These are phyloP conservation scores for Blastobotrys malaysiensis DNA, from an alignment of 1,139 yeast genomes.

Conservation along the genomic window DNA sequence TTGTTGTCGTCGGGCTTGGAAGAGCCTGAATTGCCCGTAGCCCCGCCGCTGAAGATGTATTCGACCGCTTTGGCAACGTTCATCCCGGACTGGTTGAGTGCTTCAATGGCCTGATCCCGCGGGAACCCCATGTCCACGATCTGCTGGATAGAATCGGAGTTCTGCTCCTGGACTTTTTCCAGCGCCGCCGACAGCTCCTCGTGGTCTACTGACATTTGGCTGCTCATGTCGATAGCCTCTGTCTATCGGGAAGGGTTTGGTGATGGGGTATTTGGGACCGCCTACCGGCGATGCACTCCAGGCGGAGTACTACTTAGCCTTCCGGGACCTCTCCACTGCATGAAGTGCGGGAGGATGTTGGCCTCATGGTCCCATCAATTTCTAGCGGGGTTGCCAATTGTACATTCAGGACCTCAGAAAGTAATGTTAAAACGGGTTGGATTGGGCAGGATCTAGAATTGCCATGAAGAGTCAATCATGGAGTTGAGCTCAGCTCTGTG, in stretches of 20 bases:
- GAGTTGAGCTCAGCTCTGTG: too few species aligned
- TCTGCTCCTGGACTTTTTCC: neutral
- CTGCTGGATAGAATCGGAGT: conserved; percentile 28
- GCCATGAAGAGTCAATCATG: too few species aligned
- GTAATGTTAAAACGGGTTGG: too few species aligned
- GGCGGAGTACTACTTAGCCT: too few species aligned
- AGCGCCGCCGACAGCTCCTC: conserved; percentile 1
- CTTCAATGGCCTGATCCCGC: conserved; percentile 34
- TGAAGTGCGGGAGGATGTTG: too few species aligned
- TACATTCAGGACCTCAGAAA: too few species aligned
- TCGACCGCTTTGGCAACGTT: conserved; percentile 53
- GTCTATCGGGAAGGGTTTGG: neutral
- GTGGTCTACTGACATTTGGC: conserved; percentile 1
- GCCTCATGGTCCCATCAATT: too few species aligned
- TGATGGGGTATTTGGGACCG: neutral
- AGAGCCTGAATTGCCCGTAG: conserved; percentile 11
- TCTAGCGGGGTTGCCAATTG: too few species aligned
- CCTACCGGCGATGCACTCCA: too few species aligned
- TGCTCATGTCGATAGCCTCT: neutral
- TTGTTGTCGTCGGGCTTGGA: neutral
- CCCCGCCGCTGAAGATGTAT: conserved; percentile 41
- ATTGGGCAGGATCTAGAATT: too few species aligned
- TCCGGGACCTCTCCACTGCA: too few species aligned
- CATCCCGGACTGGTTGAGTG: conserved; percentile 37
- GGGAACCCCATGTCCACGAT: conserved; percentile 62